Conservation (phyloP, 768 basidiomycete species). For the Panaeolus papilionaceus region DNA sequence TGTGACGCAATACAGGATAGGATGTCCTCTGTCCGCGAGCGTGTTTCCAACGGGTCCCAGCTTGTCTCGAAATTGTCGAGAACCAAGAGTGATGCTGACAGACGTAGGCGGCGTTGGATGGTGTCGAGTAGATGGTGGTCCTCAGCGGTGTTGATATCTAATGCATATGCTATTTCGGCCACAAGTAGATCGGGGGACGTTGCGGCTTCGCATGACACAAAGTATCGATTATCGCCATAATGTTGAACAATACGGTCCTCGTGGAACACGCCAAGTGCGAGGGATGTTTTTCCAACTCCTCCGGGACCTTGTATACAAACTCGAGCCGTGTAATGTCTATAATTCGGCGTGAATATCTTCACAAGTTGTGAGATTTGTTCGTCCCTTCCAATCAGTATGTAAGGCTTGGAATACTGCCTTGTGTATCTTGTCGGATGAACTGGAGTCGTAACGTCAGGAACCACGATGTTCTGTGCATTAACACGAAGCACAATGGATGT, state of each 20-base stretch:
- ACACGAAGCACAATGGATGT: conserved; percentile 24
- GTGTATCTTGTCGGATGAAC: neutral
- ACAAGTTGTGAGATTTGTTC: conserved; percentile 30
- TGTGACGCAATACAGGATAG: conserved; percentile 27
- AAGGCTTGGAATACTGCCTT: conserved; percentile 27
- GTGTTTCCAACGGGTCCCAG: conserved; percentile 34
- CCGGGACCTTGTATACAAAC: conserved; percentile 38
- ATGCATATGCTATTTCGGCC: conserved; percentile 26
- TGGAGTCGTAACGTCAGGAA: neutral
- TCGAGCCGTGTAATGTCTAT: conserved; percentile 17
- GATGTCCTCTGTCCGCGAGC: conserved; percentile 31
- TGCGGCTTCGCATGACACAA: conserved; percentile 38
- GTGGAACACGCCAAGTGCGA: conserved; percentile 36
- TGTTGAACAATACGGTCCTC: conserved; percentile 24
- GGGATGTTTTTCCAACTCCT: conserved; percentile 41
- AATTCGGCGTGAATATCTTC: conserved; percentile 12
- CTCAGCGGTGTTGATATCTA: conserved; percentile 25
- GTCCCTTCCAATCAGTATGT: conserved; percentile 34
- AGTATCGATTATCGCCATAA: conserved; percentile 31
- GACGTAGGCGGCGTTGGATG: conserved; percentile 24
- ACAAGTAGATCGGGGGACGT: conserved; percentile 31
- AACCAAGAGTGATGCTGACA: conserved; percentile 28
- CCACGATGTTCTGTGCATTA: neutral
- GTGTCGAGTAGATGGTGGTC: conserved; percentile 23
- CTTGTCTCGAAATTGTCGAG: conserved; percentile 43